Evolutionary conservation across 768 basidiomycete genomes (phyloP), one percentile per base, ranked within the genome.

Genomic region (Holtermannia corniformis): DNA sequence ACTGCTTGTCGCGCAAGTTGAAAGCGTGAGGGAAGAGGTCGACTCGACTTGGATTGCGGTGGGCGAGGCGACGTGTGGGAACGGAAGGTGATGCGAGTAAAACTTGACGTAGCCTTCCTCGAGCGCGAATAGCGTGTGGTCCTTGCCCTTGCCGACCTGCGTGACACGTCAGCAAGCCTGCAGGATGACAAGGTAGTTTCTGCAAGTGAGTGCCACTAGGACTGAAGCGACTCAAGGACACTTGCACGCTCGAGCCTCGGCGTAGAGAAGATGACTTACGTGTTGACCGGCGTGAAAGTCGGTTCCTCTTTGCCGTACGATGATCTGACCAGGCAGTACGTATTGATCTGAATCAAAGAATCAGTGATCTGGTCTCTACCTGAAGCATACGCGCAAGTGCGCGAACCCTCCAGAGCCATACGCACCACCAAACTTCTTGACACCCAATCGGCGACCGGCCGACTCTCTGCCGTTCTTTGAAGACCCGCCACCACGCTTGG

Each of bases 381-480:
- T 14, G 51, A 40, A 14, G 21, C 22, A 32, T 60, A 12, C 22
- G 13, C 12, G 21, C 23, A 49, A 5, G 16, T 28, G 43, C 14
- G 24, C 25, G 47, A 24, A n/a, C 2, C 25, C 24, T 12, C 5
- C 32, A 28, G 19, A 26, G n/a, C 41, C 19, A 41, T 52, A 44
- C 79, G 54, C 58, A 87, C 93, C 92, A 58, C 89, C 91, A 73
- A 90, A 97, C 73, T 89, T 91, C 76, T 97, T 99, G 41, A 97
- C 77, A 61, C 95, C 95, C 25, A 99, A 76, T 21, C 95, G 83
- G 73, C 89, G 85, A 59, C 95, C 95, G 12, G 89, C 84, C 0
- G 90, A 91, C 55, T 87, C 86, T 54, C 93, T 83, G 62, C 90
- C 85, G 71, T 97, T 97, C 71, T 85, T 83, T 2, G 91, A 85